Base-by-base conservation (phyloP, 2,329 filamentous ascomycete genomes). In the Pyrenophora seminiperda region DNA sequence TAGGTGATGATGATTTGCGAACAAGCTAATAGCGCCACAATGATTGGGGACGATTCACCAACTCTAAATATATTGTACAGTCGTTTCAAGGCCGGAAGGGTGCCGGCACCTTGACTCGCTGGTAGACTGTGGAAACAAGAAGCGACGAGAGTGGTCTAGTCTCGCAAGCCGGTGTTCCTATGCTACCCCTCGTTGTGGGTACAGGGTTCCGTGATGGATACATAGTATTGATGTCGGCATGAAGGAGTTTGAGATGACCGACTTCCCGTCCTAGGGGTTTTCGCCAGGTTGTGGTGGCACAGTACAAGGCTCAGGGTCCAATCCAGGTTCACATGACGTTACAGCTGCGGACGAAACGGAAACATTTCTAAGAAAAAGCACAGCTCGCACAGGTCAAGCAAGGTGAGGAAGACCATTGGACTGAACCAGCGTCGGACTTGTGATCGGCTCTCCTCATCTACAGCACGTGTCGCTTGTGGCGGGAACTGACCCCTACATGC, bases 381-480 rank as follows among this genome's bases (percentile, higher is more conserved):
- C 24, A 27, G 45, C 37, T 41, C 36, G 9, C 9, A 11, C 24
- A 27, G 45, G 33, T 41, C 36, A 47, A 39, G 29, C n/a, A 48
- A 30, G 9, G 20, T 33, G 44, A 47, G 33, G 15, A 29, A 39
- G 29, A 33, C 43, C 41, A 33, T 20, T 34, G 24, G 27, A 29
- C 32, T 39, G 19, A 27, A 45, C 34, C 32, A 32, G 40, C 31
- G 18, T 54, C 60, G 56, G 54, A 59, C 54, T 53, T 58, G 54
- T 36, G 32, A 45, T 42, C 62, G 63, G 63, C 61, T 67, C 61
- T 65, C 61, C 63, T 52, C 62, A 63, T 17, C 31, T 29, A 52
- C 48, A 42, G 48, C 42, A 41, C 17, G 45, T n/a, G 31, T 34
- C 36, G 51, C 30, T 44, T 43, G 41, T 50, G 22, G 38, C 13